These are phyloP conservation scores for Xanthoceras sorbifolium DNA, from an alignment of 345 rosid species.

Conservation along the genomic window DNA sequence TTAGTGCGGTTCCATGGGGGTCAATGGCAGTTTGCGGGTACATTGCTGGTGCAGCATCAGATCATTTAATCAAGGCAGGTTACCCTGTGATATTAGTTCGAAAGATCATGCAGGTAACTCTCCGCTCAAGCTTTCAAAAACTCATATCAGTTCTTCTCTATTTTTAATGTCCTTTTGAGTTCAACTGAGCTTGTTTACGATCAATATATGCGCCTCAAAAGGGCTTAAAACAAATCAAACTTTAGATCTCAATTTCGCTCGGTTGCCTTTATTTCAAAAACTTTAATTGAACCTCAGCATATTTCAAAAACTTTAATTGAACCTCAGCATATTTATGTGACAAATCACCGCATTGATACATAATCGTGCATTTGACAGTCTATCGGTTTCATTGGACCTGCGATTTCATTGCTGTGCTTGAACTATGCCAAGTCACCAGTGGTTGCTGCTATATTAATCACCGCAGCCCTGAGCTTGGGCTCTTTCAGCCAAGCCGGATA, in stretches of 20 bases:
- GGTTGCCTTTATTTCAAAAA: too few relatives aligned
- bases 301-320: background rate
- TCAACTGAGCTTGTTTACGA: background rate
- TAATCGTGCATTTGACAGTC: conserved; percentile 45
- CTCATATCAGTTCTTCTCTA: background rate
- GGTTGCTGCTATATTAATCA: conserved; percentile 60
- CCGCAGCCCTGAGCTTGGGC: conserved; percentile 82
- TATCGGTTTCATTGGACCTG: conserved; percentile 90
- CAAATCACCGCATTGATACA: background rate
- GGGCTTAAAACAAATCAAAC: background rate
- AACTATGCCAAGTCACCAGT: conserved; percentile 73
- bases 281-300: background rate
- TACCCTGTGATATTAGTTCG: conserved; percentile 74
- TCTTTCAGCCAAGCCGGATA: conserved; percentile 99
- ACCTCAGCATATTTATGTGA: background rate
- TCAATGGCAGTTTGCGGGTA: conserved; percentile 89
- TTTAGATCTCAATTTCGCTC: background rate
- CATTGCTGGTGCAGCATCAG: conserved; percentile 75
- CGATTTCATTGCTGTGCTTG: conserved; percentile 73
- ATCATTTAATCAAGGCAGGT: conserved; percentile 68
- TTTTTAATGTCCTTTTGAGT: background rate
- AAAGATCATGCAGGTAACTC: conserved; percentile 86
- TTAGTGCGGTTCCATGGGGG: conserved; percentile 97
- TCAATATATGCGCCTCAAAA: background rate
- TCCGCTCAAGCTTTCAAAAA: background rate